Base-by-base conservation (phyloP, 331 rosid species). In the Telfairia occidentalis region DNA sequence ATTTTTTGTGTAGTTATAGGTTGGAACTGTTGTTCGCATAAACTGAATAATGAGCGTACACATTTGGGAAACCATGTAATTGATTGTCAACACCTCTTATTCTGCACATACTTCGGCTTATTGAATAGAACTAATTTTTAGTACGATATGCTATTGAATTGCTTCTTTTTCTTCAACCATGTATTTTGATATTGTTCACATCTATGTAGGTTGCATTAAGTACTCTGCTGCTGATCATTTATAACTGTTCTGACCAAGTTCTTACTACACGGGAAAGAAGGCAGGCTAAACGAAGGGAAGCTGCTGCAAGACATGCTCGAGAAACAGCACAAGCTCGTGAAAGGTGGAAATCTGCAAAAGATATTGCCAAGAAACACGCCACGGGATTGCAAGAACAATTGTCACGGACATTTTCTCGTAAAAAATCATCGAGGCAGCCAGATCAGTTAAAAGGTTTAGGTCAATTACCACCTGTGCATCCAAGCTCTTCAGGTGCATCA, bases 201-300 rank as follows among this genome's bases (percentile, higher is more conserved):
- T 79, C 46, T 74, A 19, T 88, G 82, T 73, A 90, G 96, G 90
- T 64, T 79, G 86, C 70, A 77, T 73, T 90, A 82, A 88, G 91
- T 79, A 67, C 84, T 35, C 54, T 85, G 70, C 83, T 88, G 76
- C 80, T 90, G 84, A 67, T 88, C 65, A 78, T 88, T 55, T 88
- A 86, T 75, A 88, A 86, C 61, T 90, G 84, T 78, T 88, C 88
- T 79, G 96, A 90, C 79, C 96, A 86, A 77, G 86, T 90, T 72
- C 89, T 88, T 48, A 80, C 86, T 55, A 81, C 87, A 61, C 85
- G 92, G 70, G 92, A 90, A 85, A 88, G 78, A 84, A 85, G 88
- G 74, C 77, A 77, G 76, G 92, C 92, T 6, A 88, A 88, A 76
- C 75, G 88, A 9, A 86, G 92, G 78, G 96, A 90, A 86, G 86